Base-by-base conservation (phyloP, 2,329 filamentous ascomycete species). In the Hypocreales sp. region DNA sequence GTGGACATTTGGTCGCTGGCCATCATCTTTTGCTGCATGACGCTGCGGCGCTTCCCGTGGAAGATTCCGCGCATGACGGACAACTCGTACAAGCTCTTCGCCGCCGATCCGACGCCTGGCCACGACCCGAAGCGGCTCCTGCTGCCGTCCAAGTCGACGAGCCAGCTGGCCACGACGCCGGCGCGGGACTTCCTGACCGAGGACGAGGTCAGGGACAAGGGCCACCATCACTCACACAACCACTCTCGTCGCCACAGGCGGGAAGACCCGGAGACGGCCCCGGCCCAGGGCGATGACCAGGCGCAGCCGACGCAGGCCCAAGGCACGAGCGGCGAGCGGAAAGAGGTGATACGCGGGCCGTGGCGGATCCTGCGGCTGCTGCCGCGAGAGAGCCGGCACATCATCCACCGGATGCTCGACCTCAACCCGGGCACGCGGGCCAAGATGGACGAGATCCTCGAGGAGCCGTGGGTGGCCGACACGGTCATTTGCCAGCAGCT, bases 11-110 rank as follows among this genome's bases (percentile, higher is more conserved):
- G 90, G 90, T 98, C 90, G 8, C 63, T 98, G 33, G 90, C 87
- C 12, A 98, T 98, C 41, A 95, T 98, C 30, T 98, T 87, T 56
- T 95, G 90, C 55, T 98, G 90, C 60, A 98, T 98, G 90, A 90
- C 83, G 5, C 62, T 98, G 22, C 71, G 90, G 14, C 66, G 90
- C 20, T 98, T 98, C 46, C 90, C 90, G 0, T 98, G 90, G 90
- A 98, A 98, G 57, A 75, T 92, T 20, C 90, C 90, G 5, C 73
- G 86, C 22, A 60, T 84, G 48, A 81, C 81, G 4, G 90, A 98
- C 50, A 95, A 92, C 50, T 93, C 84, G 0, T 98, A 82, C 56
- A 86, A 87, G 44, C 67, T 98, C 2, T 98, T 98, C 47, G 76
- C 87, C 10, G 73, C 90, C 2, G 68, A 80, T 7, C 86, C 87